Evolutionary conservation across 2,329 filamentous ascomycete genomes (phyloP).

Genomic region (Colletotrichum magnum): DNA sequence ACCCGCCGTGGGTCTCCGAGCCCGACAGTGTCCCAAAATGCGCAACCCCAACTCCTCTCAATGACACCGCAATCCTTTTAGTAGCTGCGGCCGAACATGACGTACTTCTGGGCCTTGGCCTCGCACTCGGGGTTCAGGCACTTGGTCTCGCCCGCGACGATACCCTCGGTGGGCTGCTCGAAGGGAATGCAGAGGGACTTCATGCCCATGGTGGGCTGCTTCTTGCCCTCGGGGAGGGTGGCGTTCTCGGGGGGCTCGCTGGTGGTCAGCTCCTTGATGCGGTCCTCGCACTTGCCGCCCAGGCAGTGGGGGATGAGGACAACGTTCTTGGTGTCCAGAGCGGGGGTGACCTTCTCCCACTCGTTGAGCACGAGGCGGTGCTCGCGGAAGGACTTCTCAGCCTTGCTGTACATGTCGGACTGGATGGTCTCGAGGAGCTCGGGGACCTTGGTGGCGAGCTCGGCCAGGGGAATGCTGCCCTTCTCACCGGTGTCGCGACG

Average conservation of each 20-base stretch:
- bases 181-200: conserved; percentile 82
- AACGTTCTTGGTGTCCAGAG: conserved; percentile 92
- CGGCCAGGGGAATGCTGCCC: conserved; percentile 80
- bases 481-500: conserved; percentile 92
- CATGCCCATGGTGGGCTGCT: conserved; percentile 74
- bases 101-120: conserved; percentile 84
- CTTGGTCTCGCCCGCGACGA: conserved; percentile 86
- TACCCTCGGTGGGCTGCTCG: conserved; percentile 81
- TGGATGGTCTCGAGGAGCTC: conserved; percentile 92
- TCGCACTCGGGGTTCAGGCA: conserved; percentile 92
- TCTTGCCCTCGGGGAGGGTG: conserved; percentile 66
- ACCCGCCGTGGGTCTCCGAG: conserved; percentile 31
- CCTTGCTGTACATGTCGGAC: conserved; percentile 81
- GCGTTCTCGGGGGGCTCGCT: conserved; percentile 65
- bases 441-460: conserved; percentile 81
- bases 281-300: conserved; percentile 86
- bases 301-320: conserved; percentile 93
- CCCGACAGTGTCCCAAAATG: conserved; percentile 34
- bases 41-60: conserved; percentile 35
- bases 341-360: conserved; percentile 93
- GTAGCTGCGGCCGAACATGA: conserved; percentile 89
- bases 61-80: conserved; percentile 49
- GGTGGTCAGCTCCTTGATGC: conserved; percentile 93
- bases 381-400: conserved; percentile 81
- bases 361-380: conserved; percentile 87